Base-by-base conservation (phyloP, 2,329 filamentous ascomycete genomes). In the Tolypocladium guangdongense region DNA sequence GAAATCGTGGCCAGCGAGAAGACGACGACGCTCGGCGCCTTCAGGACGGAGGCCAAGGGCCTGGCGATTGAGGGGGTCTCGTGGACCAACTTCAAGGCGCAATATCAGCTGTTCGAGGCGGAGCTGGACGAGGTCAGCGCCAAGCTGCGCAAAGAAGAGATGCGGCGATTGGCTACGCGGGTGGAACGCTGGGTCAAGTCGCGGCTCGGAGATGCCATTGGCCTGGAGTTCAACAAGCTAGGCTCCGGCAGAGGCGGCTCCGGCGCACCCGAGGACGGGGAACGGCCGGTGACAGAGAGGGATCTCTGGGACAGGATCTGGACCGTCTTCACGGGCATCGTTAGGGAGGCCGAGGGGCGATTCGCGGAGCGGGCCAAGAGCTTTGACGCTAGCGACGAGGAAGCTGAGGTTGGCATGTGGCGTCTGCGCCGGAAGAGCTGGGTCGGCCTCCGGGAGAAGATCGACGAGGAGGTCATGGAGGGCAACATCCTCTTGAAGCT, bases 401-500 rank as follows among this genome's bases (percentile, higher is more conserved):
- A 99, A 72, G 90, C 96, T 22, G 87, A 95, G 56, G 82, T 96
- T 52, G 93, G 93, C 20, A 77, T 96, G 22, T 99, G 93, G 92
- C 83, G 91, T 54, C 74, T 99, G 59, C 84, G 92, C 55, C 84
- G 92, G 58, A 97, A 97, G 77, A 93, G 89, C 57, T 99, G 93
- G 93, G 86, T 86, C 41, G 91, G 92, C 16, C 77, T 99, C 56
- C 82, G 89, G 47, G 86, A 90, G 55, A 93, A 89, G 75, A 87
- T 99, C 57, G 92, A 97, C 37, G 93, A 99, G 66, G 93, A 99
- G 71, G 89, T 96, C 66, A 95, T 95, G 84, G 93, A 97, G 72
- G 92, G 92, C 63, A 99, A 97, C 66, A 84, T 99, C 52, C 75
- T 97, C 36, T 78, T 97, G 61, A 99, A 99, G 75, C 81, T 99